Evolutionary conservation across 345 rosid genomes (phyloP).

Genomic region (Noccaea bulbosa): DNA sequence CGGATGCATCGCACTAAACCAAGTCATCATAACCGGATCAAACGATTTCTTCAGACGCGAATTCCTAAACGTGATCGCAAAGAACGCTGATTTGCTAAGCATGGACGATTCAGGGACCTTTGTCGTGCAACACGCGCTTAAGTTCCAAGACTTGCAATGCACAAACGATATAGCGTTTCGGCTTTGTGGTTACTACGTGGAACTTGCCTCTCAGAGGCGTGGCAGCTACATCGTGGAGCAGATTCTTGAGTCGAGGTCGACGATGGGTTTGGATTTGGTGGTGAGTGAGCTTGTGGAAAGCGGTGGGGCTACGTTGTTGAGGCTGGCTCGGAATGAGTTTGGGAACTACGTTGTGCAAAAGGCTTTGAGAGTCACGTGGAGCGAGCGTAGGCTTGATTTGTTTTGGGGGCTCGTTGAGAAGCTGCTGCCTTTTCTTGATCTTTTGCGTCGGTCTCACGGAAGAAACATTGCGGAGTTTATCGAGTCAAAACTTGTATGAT

Average conservation of each 20-base stretch:
- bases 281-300: not conserved
- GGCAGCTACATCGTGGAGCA: conserved; percentile 7
- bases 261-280: not conserved
- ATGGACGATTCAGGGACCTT: conserved; percentile 14
- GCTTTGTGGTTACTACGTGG: not conserved
- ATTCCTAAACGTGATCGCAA: not conserved
- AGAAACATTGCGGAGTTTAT: not conserved
- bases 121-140: conserved; percentile 4
- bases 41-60: not conserved
- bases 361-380: not conserved
- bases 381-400: not conserved
- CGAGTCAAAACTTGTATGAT: not conserved
- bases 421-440: not conserved
- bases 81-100: not conserved
- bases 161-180: not conserved
- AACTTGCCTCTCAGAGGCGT: not conserved
- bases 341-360: conserved; percentile 15
- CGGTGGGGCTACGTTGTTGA: not conserved
- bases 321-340: not conserved
- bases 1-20: conserved; percentile 17
- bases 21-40: conserved; percentile 1
- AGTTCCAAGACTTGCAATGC: not conserved
- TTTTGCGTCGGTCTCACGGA: not conserved
- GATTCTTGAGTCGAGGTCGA: not conserved
- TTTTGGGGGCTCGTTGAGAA: not conserved